phyloP scores from a whole-genome alignment of 305 asterid species.

The Ilex paraguariensis region DNA sequence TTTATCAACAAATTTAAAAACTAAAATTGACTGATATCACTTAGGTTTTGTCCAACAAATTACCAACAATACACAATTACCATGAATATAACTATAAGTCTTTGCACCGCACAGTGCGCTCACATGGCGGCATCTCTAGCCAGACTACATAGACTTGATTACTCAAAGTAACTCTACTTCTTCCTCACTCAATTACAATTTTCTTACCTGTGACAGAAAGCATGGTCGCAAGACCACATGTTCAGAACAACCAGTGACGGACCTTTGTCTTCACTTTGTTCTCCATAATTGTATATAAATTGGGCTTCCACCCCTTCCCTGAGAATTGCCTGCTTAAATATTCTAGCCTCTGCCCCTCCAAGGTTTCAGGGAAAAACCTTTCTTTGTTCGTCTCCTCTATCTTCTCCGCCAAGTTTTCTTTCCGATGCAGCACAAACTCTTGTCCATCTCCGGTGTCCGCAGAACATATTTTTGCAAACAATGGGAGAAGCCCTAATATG shows the following conservation, averaged over 20 bases:
- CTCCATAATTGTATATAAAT: slow-evolving; percentile 73
- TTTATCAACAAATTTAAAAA: too few relatives aligned
- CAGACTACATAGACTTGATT: too few relatives aligned
- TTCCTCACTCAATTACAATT: too few relatives aligned
- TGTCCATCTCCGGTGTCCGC: slow-evolving; percentile 4
- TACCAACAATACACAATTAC: too few relatives aligned
- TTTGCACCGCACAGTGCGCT: too few relatives aligned
- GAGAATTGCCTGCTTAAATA: slow-evolving; percentile 63
- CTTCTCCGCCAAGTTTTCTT: not conserved
- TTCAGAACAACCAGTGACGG: slow-evolving; percentile 36
- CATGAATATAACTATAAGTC: too few relatives aligned
- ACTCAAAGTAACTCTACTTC: too few relatives aligned
- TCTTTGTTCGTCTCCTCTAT: slow-evolving; percentile 12
- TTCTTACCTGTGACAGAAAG: too few relatives aligned
- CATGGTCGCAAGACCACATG: too few relatives aligned
- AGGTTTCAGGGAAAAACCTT: slow-evolving; percentile 36
- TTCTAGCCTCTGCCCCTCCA: slow-evolving; percentile 62
- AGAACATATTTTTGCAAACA: slow-evolving; percentile 45
- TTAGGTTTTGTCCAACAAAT: too few relatives aligned
- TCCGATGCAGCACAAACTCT: slow-evolving; percentile 13
- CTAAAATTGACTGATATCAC: too few relatives aligned
- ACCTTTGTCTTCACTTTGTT: slow-evolving; percentile 37
- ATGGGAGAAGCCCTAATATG: slow-evolving; percentile 44
- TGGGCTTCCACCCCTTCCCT: slow-evolving; percentile 90
- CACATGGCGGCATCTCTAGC: too few relatives aligned